phyloP scores from a whole-genome alignment of 495 filamentous ascomycete genomes.

The Saxispiralis lemnorum region DNA sequence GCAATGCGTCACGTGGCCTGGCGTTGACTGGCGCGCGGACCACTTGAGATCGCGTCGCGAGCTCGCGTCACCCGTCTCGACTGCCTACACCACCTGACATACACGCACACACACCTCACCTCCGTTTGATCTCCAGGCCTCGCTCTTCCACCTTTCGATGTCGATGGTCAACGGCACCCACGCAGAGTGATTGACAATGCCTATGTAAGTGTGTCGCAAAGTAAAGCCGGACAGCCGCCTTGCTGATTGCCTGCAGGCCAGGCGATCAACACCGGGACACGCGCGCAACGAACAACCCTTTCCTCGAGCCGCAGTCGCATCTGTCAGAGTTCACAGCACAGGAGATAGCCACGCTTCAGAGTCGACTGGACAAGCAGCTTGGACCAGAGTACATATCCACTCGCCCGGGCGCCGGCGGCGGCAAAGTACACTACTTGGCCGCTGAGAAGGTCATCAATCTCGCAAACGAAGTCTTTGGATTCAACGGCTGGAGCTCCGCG shows the following conservation, averaged over 20 bases:
- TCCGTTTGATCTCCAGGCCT: background rate
- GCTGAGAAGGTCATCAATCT: conserved; percentile 90
- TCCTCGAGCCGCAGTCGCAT: conserved; percentile 47
- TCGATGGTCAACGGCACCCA: too few species aligned
- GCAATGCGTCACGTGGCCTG: too few species aligned
- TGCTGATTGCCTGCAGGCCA: conserved; percentile 33
- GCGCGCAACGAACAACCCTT: conserved; percentile 48
- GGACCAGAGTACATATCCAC: conserved; percentile 90
- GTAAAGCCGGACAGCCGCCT: background rate
- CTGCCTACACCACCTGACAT: background rate
- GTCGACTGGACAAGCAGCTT: conserved; percentile 76
- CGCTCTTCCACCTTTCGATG: too few species aligned
- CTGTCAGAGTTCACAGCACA: conserved; percentile 69
- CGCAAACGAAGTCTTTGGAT: conserved; percentile 95
- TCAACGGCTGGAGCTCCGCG: conserved; percentile 91
- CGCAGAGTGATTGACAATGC: conserved; percentile 2
- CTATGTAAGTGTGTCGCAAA: conserved; percentile 5
- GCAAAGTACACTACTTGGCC: conserved; percentile 76
- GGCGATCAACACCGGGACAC: conserved; percentile 55
- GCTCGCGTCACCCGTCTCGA: conserved; percentile 1
- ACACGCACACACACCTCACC: background rate
- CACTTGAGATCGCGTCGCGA: too few species aligned
- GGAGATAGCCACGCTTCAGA: conserved; percentile 77
- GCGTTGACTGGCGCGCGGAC: too few species aligned
- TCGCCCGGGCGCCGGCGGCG: conserved; percentile 58